Evolutionary conservation across 192 early-diverging fungal genomes (phyloP).

Genomic region (Paraglomus occultum): DNA sequence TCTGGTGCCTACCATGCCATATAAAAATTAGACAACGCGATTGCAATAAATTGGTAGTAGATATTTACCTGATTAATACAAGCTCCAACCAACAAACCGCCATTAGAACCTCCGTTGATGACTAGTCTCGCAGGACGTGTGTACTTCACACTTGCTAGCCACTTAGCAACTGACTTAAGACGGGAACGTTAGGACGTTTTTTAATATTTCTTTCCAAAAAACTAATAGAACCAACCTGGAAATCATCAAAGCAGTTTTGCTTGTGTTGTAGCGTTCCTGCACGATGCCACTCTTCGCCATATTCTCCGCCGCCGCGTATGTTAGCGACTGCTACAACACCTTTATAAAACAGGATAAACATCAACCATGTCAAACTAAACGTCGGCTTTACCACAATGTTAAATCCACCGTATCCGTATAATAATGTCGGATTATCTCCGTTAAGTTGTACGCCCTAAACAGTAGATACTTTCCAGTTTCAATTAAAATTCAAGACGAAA

Average conservation of each 20-base stretch:
- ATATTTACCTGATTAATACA: conserved; percentile 58
- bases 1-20: conserved; percentile 51
- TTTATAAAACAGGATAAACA: conserved; percentile 53
- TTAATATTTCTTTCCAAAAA: not conserved
- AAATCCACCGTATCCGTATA: conserved; percentile 77
- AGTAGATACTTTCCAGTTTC: not conserved
- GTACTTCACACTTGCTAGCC: conserved; percentile 54
- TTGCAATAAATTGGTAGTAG: not conserved
- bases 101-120: conserved; percentile 71
- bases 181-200: not conserved
- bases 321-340: conserved; percentile 63
- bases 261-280: conserved; percentile 59
- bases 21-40: not conserved
- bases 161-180: conserved; percentile 52
- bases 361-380: conserved; percentile 36
- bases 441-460: conserved; percentile 43
- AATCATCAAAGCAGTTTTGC: conserved; percentile 77
- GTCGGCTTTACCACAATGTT: conserved; percentile 48
- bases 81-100: conserved; percentile 66
- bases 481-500: too few species aligned
- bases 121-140: conserved; percentile 53
- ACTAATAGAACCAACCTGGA: conserved; percentile 43
- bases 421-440: conserved; percentile 53
- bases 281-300: conserved; percentile 53
- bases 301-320: conserved; percentile 71